These are phyloP conservation scores for Xylariomycetidae sp. DNA, from an alignment of 2,329 filamentous ascomycete genomes.

Conservation along the genomic window DNA sequence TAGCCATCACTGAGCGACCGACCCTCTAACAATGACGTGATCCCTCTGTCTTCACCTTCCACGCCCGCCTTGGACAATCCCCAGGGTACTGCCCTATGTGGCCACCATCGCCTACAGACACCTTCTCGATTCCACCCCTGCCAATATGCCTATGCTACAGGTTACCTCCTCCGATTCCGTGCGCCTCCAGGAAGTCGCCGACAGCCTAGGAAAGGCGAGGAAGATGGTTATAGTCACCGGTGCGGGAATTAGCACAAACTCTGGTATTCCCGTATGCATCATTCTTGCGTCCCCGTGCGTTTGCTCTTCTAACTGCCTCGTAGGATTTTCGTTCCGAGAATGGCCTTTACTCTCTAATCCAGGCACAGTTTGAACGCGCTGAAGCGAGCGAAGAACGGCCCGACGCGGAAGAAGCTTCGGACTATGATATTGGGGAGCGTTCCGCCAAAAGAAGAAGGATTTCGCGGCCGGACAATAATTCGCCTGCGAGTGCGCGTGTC, in stretches of 20 bases:
- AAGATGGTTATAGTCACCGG: slow-evolving; percentile 70
- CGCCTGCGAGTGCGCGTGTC: slow-evolving; percentile 6
- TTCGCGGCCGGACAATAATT: slow-evolving; percentile 12
- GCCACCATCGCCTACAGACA: no score
- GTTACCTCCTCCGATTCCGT: slow-evolving; percentile 47
- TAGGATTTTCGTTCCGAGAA: slow-evolving; percentile 70
- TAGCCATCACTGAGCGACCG: no score
- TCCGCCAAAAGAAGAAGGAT: slow-evolving; percentile 22
- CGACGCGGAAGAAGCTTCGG: slow-evolving; percentile 17
- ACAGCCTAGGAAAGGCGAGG: slow-evolving; percentile 57
- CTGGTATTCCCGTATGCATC: slow-evolving; percentile 62
- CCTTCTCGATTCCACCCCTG: no score
- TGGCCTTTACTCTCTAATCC: slow-evolving; percentile 68
- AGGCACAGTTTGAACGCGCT: slow-evolving; percentile 59
- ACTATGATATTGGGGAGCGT: slow-evolving; percentile 23
- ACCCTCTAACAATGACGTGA: no score
- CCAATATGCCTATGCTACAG: slow-evolving; percentile 56
- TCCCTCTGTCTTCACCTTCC: no score
- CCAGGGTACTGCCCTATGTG: no score
- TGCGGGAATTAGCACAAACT: slow-evolving; percentile 71
- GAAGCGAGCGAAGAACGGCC: slow-evolving; percentile 29
- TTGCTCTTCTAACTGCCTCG: no score
- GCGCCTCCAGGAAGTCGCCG: slow-evolving; percentile 60
- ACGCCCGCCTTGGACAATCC: no score
- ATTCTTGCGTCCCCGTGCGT: no score